Evolutionary conservation across 2,329 filamentous ascomycete species (phyloP).

Genomic region (Venturia effusa): DNA sequence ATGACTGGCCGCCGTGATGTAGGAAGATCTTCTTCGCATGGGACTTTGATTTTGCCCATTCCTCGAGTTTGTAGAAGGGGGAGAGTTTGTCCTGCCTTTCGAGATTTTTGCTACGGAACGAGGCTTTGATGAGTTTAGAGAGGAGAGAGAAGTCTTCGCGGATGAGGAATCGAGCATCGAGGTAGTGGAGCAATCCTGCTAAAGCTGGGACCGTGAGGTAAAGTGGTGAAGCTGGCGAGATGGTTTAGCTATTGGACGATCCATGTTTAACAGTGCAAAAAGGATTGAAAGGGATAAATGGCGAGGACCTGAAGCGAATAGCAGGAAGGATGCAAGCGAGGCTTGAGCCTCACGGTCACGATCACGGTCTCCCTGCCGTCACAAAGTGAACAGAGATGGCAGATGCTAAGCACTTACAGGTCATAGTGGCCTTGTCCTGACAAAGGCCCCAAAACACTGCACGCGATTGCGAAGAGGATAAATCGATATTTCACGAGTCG

Average conservation of each 20-base stretch:
- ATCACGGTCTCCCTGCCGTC: background rate
- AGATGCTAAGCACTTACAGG: background rate
- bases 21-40: conserved; percentile 42
- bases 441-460: no score
- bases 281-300: background rate
- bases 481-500: background rate
- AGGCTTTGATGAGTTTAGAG: background rate
- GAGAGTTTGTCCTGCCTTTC: conserved; percentile 48
- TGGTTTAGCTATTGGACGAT: background rate
- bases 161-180: conserved; percentile 9
- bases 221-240: conserved; percentile 1
- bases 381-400: background rate
- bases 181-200: conserved; percentile 6
- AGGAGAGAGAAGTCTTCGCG: conserved; percentile 10
- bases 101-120: background rate
- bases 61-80: conserved; percentile 65
- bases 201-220: conserved; percentile 1
- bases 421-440: background rate
- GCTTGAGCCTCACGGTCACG: background rate
- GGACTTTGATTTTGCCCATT: conserved; percentile 43
- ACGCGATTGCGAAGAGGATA: background rate
- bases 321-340: no score
- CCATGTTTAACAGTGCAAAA: background rate
- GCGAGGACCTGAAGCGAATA: no score
- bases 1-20: conserved; percentile 55